These are phyloP conservation scores for Tetracentron sinense DNA, from an alignment of 164 flowering plant genomes.

Conservation along the genomic window DNA sequence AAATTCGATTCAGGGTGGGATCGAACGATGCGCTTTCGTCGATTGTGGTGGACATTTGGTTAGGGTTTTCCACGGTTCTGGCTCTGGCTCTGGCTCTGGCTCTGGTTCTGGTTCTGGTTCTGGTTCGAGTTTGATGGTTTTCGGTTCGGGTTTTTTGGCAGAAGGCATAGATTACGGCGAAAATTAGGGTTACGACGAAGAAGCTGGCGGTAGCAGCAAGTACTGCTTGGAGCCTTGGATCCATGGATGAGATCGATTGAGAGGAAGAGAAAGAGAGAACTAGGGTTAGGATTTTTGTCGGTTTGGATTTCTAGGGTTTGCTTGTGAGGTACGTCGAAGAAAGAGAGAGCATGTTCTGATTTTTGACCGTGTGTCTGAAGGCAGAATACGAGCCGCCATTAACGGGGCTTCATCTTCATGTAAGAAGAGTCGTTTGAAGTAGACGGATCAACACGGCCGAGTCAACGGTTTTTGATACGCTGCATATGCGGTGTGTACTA, in stretches of 20 bases:
- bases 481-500: too few relatives aligned
- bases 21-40: conserved; percentile 62
- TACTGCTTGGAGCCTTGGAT: conserved; percentile 15
- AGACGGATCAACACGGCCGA: not conserved
- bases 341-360: not conserved
- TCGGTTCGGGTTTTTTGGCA: conserved; percentile 21
- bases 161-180: conserved; percentile 25
- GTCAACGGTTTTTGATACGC: not conserved
- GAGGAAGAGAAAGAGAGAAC: not conserved
- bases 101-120: not conserved
- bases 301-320: not conserved
- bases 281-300: not conserved
- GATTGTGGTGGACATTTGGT: conserved; percentile 20
- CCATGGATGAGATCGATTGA: conserved; percentile 10
- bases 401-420: not conserved
- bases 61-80: conserved; percentile 11
- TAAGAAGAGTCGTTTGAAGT: not conserved
- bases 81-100: not conserved
- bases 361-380: not conserved
- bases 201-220: conserved; percentile 50
- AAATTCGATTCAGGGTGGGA: conserved; percentile 43
- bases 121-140: conserved; percentile 6
- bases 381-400: not conserved
- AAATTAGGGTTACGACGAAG: conserved; percentile 36
- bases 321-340: not conserved